These are phyloP conservation scores for Arctostaphylos glauca DNA, from an alignment of 148 eudicot species.

Conservation along the genomic window DNA sequence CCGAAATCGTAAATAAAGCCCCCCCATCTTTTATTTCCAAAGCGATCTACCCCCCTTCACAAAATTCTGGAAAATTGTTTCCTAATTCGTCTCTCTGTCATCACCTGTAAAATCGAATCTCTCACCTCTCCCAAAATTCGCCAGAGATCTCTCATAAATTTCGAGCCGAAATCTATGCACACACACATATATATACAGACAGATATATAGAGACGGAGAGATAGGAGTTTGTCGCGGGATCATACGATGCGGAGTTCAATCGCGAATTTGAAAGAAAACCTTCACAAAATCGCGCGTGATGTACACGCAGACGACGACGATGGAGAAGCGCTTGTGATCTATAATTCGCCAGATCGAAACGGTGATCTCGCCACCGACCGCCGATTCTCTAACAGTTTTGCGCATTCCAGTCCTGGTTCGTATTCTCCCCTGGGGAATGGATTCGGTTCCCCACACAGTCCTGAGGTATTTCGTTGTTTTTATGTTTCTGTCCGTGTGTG, in stretches of 20 bases:
- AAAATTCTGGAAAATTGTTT: background rate
- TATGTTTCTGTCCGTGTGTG: background rate
- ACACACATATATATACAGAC: background rate
- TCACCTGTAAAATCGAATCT: background rate
- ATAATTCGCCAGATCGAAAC: slow-evolving; percentile 32
- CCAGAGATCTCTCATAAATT: background rate
- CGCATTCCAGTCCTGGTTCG: slow-evolving; percentile 36
- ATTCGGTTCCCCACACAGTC: slow-evolving; percentile 40
- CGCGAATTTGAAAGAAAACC: slow-evolving; percentile 86
- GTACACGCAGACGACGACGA: slow-evolving; percentile 76
- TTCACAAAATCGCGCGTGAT: slow-evolving; percentile 79
- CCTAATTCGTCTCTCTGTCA: background rate
- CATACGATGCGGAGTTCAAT: slow-evolving; percentile 71
- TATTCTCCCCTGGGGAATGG: slow-evolving; percentile 58
- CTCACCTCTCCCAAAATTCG: background rate
- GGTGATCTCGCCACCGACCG: slow-evolving; percentile 44
- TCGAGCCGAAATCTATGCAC: background rate
- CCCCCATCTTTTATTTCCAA: background rate
- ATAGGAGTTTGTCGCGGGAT: background rate
- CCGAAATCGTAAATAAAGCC: slow-evolving; percentile 6
- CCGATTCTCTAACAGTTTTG: slow-evolving; percentile 47
- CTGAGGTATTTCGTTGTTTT: slow-evolving; percentile 46
- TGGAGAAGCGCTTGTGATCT: slow-evolving; percentile 42
- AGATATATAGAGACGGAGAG: background rate
- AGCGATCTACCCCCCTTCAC: slow-evolving; percentile 1